A percentile compares a stretch with the other conserved stretches of the same genome.
Conservation (phyloP, 2,329 filamentous ascomycete genomes). For the Trichoderma harzianum region DNA sequence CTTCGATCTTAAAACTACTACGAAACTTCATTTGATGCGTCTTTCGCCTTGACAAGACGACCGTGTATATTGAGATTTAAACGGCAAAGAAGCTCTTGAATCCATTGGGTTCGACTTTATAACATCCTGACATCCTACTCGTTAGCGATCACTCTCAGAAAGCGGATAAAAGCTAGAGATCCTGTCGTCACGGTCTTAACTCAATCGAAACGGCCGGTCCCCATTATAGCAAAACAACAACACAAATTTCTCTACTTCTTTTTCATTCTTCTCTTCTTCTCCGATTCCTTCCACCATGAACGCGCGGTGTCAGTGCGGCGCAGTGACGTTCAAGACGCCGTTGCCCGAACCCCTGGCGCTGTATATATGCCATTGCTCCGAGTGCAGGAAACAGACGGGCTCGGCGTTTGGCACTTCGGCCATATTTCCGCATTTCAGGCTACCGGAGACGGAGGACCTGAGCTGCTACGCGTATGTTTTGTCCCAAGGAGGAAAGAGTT, state of each 20-base stretch:
- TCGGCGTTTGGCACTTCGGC: conserved; percentile 67
- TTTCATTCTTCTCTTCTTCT: too few relatives aligned
- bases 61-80: neutral
- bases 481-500: neutral
- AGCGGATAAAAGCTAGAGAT: neutral
- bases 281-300: conserved; percentile 43
- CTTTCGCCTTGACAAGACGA: neutral
- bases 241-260: neutral
- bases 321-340: conserved; percentile 61
- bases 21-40: neutral
- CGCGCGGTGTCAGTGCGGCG: conserved; percentile 62
- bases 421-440: conserved; percentile 63
- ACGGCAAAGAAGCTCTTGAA: neutral
- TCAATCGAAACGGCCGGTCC: neutral
- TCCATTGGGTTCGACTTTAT: neutral
- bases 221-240: neutral
- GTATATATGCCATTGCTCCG: conserved; percentile 68
- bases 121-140: neutral
- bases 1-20: neutral
- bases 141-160: neutral
- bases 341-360: conserved; percentile 57
- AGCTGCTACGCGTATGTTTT: conserved; percentile 54
- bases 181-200: neutral
- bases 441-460: conserved; percentile 48
- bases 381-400: conserved; percentile 63